phyloP scores from a whole-genome alignment of 768 basidiomycete genomes.

The Russula olivacea region DNA sequence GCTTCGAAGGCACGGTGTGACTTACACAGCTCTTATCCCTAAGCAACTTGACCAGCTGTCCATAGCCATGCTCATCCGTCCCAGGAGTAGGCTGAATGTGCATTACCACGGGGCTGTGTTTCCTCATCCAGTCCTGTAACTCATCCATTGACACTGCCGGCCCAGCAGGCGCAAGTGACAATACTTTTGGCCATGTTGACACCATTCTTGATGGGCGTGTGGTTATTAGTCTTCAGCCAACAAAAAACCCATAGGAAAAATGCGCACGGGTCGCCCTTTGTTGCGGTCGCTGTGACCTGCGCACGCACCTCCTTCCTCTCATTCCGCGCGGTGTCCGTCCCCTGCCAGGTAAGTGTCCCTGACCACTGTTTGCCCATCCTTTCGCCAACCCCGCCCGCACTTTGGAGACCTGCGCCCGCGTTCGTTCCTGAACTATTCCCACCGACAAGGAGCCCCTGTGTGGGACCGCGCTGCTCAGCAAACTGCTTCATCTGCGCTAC shows the following conservation, averaged over 20 bases:
- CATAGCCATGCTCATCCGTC: constrained; percentile 15
- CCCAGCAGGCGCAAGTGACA: constrained; percentile 15
- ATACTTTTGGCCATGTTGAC: constrained; percentile 20
- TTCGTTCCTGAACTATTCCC: not conserved
- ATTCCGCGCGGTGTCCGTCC: constrained; percentile 17
- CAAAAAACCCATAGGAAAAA: not conserved
- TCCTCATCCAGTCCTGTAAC: constrained; percentile 23
- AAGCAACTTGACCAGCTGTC: constrained; percentile 17
- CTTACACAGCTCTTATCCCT: constrained; percentile 20
- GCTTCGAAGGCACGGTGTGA: not conserved
- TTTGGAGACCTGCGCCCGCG: not conserved
- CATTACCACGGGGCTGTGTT: constrained; percentile 14
- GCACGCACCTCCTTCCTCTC: constrained; percentile 24
- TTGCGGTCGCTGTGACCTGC: constrained; percentile 15
- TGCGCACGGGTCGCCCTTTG: constrained; percentile 18
- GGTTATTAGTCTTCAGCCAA: not conserved
- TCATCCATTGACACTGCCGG: constrained; percentile 16
- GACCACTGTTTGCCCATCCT: constrained; percentile 10
- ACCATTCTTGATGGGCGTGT: not conserved
- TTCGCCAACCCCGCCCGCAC: not conserved
- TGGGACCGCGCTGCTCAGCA: constrained; percentile 14
- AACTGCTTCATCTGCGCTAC: constrained; percentile 24
- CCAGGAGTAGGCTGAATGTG: constrained; percentile 6
- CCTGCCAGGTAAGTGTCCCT: constrained; percentile 22
- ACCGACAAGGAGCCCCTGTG: not conserved